Base-by-base conservation (phyloP, 2,329 filamentous ascomycete species). In the Alternaria novae-zelandiae region DNA sequence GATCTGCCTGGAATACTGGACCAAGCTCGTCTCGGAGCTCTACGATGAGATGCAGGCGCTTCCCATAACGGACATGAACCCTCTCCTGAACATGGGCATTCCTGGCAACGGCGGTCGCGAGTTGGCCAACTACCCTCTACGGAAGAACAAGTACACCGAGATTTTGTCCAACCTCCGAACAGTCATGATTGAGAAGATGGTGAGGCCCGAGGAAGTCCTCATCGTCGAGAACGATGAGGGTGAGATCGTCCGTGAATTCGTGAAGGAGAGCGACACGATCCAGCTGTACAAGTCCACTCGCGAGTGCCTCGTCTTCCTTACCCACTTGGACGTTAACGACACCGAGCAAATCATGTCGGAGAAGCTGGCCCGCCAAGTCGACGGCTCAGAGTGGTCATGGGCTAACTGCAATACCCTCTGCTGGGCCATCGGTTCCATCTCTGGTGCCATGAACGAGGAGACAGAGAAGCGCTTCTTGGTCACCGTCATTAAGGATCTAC, bases 181-280 rank as follows among this genome's bases (percentile, higher is more conserved):
- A 23, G 96, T 99, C 69, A 99, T 99, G 96, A 98, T 99, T 66
- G 96, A 99, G 84, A 97, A 97, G 86, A 99, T 99, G 96, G 96
- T 99, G 30, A 89, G 94, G 46, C 96, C 96, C 0, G 96, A 99
- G 82, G 96, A 99, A 82, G 96, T 99, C 9, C 82, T 99, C 72
- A 96, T 99, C 75, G 96, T 99, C n/a, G 96, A 99, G 82, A 99
- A 99, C 80, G 96, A 99, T 67, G 96, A 99, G 82, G 96, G 96
- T 67, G 96, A 99, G 79, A 99, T 99, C 73, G 96, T 99, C 28
- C 93, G 96, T 72, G 96, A 99, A 77, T 99, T 99, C 70, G 96
- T 99, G 79, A 99, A 99, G 85, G 96, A 99, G 83, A 97, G 94
- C 73, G 96, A 99, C 81, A 99, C 96, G 0, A 97, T 99, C 47